Evolutionary conservation across 352 stramenopile genomes (phyloP).

Genomic region (Chloridella minuta): DNA sequence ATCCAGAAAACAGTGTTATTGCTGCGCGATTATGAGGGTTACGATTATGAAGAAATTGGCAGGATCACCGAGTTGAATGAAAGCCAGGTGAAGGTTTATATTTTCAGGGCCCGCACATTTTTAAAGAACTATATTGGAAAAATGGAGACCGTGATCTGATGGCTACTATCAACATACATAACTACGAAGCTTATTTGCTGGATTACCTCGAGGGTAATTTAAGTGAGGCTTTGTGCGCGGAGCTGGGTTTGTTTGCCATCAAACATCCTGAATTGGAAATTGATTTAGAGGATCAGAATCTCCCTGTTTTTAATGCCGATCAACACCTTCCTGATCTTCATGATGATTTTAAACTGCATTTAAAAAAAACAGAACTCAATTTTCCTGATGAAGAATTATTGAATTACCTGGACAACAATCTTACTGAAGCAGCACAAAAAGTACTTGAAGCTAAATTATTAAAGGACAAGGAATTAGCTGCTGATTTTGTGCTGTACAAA

Average conservation of each 20-base stretch:
- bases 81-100: background rate
- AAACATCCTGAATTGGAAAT: background rate
- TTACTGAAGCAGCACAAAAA: background rate
- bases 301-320: background rate
- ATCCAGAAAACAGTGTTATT: background rate
- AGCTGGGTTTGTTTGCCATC: background rate
- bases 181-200: background rate
- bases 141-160: background rate
- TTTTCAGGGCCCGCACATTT: background rate
- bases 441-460: background rate
- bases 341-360: background rate
- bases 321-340: background rate
- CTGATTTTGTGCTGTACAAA: no score
- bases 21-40: background rate
- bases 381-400: background rate
- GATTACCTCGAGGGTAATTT: background rate
- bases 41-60: background rate
- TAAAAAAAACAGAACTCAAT: background rate
- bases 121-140: conserved; percentile 8
- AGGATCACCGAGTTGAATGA: background rate
- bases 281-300: background rate
- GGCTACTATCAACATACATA: background rate
- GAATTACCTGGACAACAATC: background rate
- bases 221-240: background rate
- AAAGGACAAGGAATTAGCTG: background rate